phyloP scores from a whole-genome alignment of 768 basidiomycete species.

The Tricholoma flavovirens region DNA sequence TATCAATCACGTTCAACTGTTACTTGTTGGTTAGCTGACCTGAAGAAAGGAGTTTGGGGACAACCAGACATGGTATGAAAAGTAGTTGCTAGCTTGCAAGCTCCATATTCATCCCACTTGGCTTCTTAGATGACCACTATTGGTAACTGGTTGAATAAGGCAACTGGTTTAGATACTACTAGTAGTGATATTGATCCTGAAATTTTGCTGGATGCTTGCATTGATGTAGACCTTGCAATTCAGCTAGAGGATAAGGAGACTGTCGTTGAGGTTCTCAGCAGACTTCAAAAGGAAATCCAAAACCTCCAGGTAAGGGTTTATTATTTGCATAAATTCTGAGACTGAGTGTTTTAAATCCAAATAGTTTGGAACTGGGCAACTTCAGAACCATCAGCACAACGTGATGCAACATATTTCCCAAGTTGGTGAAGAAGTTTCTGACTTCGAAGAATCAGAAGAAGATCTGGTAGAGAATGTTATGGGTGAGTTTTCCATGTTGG shows the following conservation, averaged over 20 bases:
- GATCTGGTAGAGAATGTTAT: too few relatives aligned
- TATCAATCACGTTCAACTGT: not conserved
- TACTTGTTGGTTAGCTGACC: not conserved
- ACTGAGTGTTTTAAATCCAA: too few relatives aligned
- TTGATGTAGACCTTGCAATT: not conserved
- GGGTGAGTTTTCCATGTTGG: too few relatives aligned
- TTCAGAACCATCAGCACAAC: too few relatives aligned
- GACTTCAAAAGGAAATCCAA: not conserved
- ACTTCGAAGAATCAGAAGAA: too few relatives aligned
- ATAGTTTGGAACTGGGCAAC: too few relatives aligned
- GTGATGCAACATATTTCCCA: too few relatives aligned
- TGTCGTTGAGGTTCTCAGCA: not conserved
- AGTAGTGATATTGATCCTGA: not conserved
- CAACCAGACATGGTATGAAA: not conserved
- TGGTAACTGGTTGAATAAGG: not conserved
- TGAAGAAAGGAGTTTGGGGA: not conserved
- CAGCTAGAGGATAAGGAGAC: not conserved
- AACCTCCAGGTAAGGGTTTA: not conserved
- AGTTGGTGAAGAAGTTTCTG: too few relatives aligned
- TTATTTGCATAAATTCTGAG: not conserved
- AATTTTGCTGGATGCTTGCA: not conserved
- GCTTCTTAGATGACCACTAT: not conserved
- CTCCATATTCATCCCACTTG: not conserved
- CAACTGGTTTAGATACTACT: not conserved
- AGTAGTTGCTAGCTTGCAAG: too few relatives aligned